Base-by-base conservation (phyloP, 2,329 filamentous ascomycete genomes). In the Elsinoe arachidis region DNA sequence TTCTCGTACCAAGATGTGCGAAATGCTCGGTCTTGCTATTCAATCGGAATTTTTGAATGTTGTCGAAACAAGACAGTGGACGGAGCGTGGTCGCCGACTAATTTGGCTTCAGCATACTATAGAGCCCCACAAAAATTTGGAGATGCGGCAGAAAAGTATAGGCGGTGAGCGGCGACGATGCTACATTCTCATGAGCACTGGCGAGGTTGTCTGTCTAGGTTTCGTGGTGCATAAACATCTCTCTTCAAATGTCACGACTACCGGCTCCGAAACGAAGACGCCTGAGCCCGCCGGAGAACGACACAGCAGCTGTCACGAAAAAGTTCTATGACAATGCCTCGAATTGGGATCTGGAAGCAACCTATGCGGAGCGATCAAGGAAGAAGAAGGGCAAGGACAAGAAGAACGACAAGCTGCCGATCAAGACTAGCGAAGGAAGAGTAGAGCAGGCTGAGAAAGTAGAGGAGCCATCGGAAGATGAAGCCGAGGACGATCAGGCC, bases 261-360 rank as follows among this genome's bases (percentile, higher is more conserved):
- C 73, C 72, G 46, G 72, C 73, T 51, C 68, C 69, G 10, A 82
- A 82, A 66, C 71, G 77, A 63, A 74, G 77, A 59, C 72, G 76
- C 43, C 59, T 81, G 33, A 80, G 75, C 58, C 77, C 78, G 43
- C 70, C 76, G 3, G 69, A 65, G 5, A 72, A 77, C 17, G 58
- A 61, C 4, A 56, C 41, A 17, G 38, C 30, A 9, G 44, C 52
- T 51, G 65, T 23, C 67, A 67, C 46, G 66, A 51, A 58, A 30
- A 64, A 62, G 30, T 63, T 68, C 35, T 68, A 66, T 23, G 82
- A 82, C 65, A 85, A 82, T 66, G 89, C 87, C 5, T 79, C 88
- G 59, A 85, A 84, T 72, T 97, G 92, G 90, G 84, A 96, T 67
- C 80, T 96, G 51, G 93, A 96, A 75, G 87, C 95, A 68, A 86